Conservation (phyloP, 2,329 filamentous ascomycete genomes). For the Penicillium sp. region DNA sequence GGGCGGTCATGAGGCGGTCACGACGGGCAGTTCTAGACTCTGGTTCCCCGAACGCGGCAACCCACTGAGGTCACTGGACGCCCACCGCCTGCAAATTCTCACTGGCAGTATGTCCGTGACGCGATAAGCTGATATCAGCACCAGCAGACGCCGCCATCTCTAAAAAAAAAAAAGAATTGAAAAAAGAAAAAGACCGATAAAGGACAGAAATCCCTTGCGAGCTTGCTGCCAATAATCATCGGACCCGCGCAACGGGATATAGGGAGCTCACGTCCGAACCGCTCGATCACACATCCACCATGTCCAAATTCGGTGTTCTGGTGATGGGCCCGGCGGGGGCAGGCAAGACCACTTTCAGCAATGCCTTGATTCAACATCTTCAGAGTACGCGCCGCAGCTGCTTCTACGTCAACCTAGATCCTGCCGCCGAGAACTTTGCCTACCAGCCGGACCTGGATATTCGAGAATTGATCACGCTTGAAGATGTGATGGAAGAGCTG, state of each 20-base stretch:
- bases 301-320: slow-evolving; percentile 92
- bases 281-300: slow-evolving; percentile 31
- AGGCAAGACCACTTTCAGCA: slow-evolving; percentile 96
- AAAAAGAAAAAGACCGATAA: too few species aligned
- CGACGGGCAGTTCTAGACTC: slow-evolving; percentile 16
- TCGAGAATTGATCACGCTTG: slow-evolving; percentile 85
- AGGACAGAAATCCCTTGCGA: too few species aligned
- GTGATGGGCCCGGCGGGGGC: slow-evolving; percentile 95
- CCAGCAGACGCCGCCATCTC: not conserved
- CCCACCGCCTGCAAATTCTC: slow-evolving; percentile 12
- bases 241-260: too few species aligned
- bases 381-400: slow-evolving; percentile 84
- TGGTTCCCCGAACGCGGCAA: not conserved
- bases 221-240: too few species aligned
- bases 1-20: slow-evolving; percentile 20
- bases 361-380: slow-evolving; percentile 85
- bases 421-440: slow-evolving; percentile 85
- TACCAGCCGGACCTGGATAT: slow-evolving; percentile 93
- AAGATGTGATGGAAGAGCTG: slow-evolving; percentile 96
- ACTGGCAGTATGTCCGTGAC: slow-evolving; percentile 1
- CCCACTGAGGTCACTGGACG: too few species aligned
- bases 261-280: too few species aligned
- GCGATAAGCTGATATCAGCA: slow-evolving; percentile 17
- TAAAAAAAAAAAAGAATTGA: too few species aligned
- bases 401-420: slow-evolving; percentile 98